Base-by-base conservation (phyloP, 2,329 filamentous ascomycete species). In the Trichoderma endophyticum region DNA sequence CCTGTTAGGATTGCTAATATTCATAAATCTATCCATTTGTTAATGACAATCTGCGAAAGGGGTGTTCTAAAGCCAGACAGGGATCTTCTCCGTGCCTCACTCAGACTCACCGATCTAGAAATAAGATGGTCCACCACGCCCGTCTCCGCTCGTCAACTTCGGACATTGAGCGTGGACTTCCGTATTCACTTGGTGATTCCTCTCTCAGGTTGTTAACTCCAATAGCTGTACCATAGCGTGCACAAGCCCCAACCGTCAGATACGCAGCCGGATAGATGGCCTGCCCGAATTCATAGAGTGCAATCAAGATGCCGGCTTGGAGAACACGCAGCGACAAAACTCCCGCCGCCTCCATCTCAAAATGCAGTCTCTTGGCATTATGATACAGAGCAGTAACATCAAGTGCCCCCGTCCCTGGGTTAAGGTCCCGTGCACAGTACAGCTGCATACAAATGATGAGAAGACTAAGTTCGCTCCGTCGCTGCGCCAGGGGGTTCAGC, bases 81-180 rank as follows among this genome's bases (percentile, higher is more conserved):
- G 15, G 6, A 32, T 32, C 5, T 1, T n/a, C 18, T n/a, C 8
- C 28, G 5, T 34, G 18, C 7, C 57, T 60, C 57, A 14, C 28
- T 11, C 12, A 39, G 24, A 63, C 61, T 63, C 6, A 63, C 61
- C 61, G 61, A 48, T 63, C 62, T 4, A 65, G 26, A 24, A 65
- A 65, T 32, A 65, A 21, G 2, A 65, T 54, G 26, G 26, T 34
- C 62, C 62, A 65, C 62, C 62, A 65, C 39, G 62, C 62, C 2
- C 39, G 39, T 54, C 62, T 65, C 30, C 62, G 62, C 12, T 65
- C 62, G 26, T 65, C 62, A 34, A 65, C 26, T n/a, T 65, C 62
- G 8, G 39, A 64, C 61, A 64, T 30, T 21, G 39, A 21, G 18
- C 62, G 62, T 15, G 39, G 9, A 48, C 18, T 51, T 7, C 6